Base-by-base conservation (phyloP, 139 green algal genomes). In the Chlamydomonas asymmetrica region DNA sequence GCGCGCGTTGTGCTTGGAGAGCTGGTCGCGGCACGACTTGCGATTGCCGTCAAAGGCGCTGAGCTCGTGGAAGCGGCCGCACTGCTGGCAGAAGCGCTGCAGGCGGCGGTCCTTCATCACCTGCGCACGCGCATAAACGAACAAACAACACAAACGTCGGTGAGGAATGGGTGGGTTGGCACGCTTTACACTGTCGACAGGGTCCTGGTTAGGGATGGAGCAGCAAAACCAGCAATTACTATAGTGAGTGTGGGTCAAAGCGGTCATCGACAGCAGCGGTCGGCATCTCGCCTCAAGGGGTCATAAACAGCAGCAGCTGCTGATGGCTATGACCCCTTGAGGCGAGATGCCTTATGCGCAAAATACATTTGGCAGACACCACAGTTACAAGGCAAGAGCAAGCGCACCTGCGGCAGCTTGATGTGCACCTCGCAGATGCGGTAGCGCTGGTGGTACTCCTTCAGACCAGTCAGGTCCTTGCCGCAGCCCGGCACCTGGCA, bases 31-130 rank as follows among this genome's bases (percentile, higher is more conserved):
- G 82, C 93, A 97, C 66, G 81, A 92, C 77, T 93, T 90, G 71
- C 93, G 91, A 64, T 86, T 82, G 29, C 86, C 93, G 67, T 98
- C 94, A 79, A 98, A 98, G 23, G 94, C 90, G 0, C 71, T 74
- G 34, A 98, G 82, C 34, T 91, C 84, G 61, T 98, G 94, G 79
- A 97, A 97, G 62, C 92, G 86, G 10, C 93, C 91, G 73, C 93
- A 97, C 88, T 97, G 92, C 84, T 97, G 92, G 83, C 92, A 97
- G 87, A 96, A 97, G 61, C 92, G 90, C 82, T 95, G 88, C 60
- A 87, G 78, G 0, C 85, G 65, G n/a, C 84, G 85, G 39, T 92
- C 89, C 73, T 91, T 89, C 63, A 94, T 56, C 31, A 96, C 84
- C 62, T 85, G 73, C 0, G 66, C 50, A 66, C 23, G 29, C 20